Evolutionary conservation across 208 protist genomes (phyloP).

Genomic region (Trypanosomatidae sp.): DNA sequence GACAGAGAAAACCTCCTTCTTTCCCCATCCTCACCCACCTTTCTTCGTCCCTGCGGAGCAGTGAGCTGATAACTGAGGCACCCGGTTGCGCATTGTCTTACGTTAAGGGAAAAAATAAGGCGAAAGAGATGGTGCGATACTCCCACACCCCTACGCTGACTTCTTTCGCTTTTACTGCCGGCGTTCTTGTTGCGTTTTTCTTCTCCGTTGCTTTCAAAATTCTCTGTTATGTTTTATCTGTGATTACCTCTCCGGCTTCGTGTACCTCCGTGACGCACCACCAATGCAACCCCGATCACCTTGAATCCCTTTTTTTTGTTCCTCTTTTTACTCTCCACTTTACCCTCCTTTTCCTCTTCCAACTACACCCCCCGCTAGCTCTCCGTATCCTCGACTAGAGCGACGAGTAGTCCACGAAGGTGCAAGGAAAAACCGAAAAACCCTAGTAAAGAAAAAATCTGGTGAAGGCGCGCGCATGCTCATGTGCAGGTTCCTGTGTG

Average conservation of each 20-base stretch:
- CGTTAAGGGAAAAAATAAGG: not conserved
- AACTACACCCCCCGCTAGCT: not conserved
- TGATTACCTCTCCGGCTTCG: not conserved
- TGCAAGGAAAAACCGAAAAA: not conserved
- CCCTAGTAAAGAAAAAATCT: not conserved
- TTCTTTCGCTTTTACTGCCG: not conserved
- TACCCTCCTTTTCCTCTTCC: not conserved
- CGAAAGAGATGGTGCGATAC: not conserved
- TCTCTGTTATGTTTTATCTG: not conserved
- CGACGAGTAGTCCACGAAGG: not conserved
- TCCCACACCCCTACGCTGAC: not conserved
- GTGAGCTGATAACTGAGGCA: not conserved
- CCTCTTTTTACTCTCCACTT: not conserved
- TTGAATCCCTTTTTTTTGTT: not conserved
- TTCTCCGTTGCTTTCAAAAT: not conserved
- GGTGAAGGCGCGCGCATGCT: not conserved
- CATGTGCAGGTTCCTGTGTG: not conserved
- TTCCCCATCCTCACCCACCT: not conserved
- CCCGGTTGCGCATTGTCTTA: not conserved
- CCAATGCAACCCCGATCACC: not conserved
- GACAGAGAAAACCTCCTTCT: not conserved
- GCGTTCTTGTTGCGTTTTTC: not conserved
- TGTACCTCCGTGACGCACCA: not conserved
- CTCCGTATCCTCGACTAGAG: not conserved
- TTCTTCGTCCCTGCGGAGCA: not conserved